A percentile compares a stretch with the other conserved stretches of the same genome.
Evolutionary conservation across 2,329 filamentous ascomycete species (phyloP).

Genomic region (Penicillium sumatraense): DNA sequence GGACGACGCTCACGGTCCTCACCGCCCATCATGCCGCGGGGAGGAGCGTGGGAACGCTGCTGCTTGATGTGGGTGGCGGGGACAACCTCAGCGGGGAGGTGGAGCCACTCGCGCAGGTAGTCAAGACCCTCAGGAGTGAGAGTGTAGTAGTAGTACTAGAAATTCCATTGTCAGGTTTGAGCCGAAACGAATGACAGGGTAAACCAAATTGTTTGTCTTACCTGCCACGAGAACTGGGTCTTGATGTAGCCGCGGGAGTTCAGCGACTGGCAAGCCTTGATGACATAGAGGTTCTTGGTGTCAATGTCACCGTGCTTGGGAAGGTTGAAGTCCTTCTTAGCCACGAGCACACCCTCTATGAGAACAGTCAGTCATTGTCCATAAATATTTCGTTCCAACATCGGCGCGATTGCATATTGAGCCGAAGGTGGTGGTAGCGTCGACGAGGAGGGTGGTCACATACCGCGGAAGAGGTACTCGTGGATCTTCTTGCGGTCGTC

Average conservation of each 20-base stretch:
- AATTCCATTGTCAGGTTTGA: neutral
- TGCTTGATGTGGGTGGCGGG: conserved; percentile 99
- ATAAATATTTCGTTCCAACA: neutral
- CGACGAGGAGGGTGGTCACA: conserved; percentile 34
- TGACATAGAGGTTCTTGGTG: conserved; percentile 99
- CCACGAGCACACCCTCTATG: conserved; percentile 82
- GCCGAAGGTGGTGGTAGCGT: conserved; percentile 25
- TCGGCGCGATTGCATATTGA: conserved; percentile 1
- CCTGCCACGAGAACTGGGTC: conserved; percentile 98
- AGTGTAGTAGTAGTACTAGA: conserved; percentile 98
- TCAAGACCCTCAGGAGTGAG: conserved; percentile 98
- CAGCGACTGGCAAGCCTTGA: conserved; percentile 99
- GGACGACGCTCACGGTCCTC: conserved; percentile 83
- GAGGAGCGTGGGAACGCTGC: conserved; percentile 97
- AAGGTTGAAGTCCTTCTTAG: conserved; percentile 99
- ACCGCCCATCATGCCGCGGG: conserved; percentile 95
- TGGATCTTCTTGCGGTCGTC: conserved; percentile 99
- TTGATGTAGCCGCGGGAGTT: conserved; percentile 98
- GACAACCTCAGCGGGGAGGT: conserved; percentile 98
- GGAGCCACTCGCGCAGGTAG: conserved; percentile 99
- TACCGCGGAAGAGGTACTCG: conserved; percentile 98
- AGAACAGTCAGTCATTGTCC: conserved; percentile 19
- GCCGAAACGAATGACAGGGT: no score
- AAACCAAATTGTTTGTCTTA: neutral
- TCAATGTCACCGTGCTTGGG: conserved; percentile 98